phyloP scores from a whole-genome alignment of 2,329 filamentous ascomycete genomes.

The Biscogniauxia sp. region DNA sequence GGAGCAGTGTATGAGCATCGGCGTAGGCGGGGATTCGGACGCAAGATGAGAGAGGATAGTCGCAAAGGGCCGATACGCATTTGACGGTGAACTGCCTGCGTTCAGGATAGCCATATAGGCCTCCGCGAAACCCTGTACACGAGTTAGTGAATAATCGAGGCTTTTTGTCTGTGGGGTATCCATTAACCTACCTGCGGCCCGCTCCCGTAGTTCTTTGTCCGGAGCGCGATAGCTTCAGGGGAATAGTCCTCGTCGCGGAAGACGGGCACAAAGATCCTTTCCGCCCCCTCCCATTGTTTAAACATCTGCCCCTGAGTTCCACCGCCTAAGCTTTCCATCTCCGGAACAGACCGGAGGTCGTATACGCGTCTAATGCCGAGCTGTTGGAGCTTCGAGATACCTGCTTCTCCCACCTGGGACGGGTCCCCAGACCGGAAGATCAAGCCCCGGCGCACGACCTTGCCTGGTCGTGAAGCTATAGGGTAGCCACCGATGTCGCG shows the following conservation, averaged over 20 bases:
- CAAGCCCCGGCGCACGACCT: slow-evolving; percentile 47
- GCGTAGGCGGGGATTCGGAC: slow-evolving; percentile 27
- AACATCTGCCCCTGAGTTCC: slow-evolving; percentile 27
- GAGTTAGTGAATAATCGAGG: neutral
- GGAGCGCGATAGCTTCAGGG: slow-evolving; percentile 52
- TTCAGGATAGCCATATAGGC: slow-evolving; percentile 17
- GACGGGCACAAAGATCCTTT: slow-evolving; percentile 55
- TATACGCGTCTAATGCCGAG: slow-evolving; percentile 53
- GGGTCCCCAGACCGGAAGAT: slow-evolving; percentile 69
- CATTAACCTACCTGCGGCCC: slow-evolving; percentile 22
- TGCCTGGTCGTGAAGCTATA: slow-evolving; percentile 32
- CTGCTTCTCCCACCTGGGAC: slow-evolving; percentile 52
- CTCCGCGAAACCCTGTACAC: slow-evolving; percentile 14
- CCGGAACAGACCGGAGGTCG: slow-evolving; percentile 32
- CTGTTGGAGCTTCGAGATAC: slow-evolving; percentile 46
- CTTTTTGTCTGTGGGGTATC: neutral
- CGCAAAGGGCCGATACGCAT: slow-evolving; percentile 12
- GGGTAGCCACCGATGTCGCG: slow-evolving; percentile 62
- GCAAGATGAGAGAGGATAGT: slow-evolving; percentile 18
- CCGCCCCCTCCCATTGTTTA: slow-evolving; percentile 46
- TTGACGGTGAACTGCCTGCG: slow-evolving; percentile 11
- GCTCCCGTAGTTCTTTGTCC: slow-evolving; percentile 52
- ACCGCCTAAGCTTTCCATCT: slow-evolving; percentile 52
- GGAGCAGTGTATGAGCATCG: slow-evolving; percentile 62
- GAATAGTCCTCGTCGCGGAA: slow-evolving; percentile 54